phyloP scores from a whole-genome alignment of 1,284 basidiomycete genomes.

The Xerocomus amazonicus region DNA sequence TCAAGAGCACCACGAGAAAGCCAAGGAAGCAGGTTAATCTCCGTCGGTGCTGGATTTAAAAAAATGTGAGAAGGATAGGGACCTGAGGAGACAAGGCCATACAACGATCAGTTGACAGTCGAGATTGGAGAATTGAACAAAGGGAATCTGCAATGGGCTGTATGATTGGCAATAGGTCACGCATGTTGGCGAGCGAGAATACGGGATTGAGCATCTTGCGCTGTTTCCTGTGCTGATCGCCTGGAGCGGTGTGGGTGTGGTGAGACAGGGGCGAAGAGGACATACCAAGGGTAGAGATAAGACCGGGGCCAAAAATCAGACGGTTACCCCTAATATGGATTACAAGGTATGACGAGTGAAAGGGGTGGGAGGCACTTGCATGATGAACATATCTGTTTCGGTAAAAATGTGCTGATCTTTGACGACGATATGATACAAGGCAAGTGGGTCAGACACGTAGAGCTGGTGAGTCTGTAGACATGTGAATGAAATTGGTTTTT shows the following conservation, averaged over 20 bases:
- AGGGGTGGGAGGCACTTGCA: slow-evolving; percentile 32
- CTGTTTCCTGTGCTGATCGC: slow-evolving; percentile 48
- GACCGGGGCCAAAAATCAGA: slow-evolving; percentile 28
- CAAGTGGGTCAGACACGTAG: slow-evolving; percentile 47
- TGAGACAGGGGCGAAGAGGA: slow-evolving; percentile 4
- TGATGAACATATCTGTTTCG: slow-evolving; percentile 47
- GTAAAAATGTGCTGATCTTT: slow-evolving; percentile 51
- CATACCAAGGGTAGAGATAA: slow-evolving; percentile 36
- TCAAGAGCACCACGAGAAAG: slow-evolving; percentile 50
- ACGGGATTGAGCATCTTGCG: slow-evolving; percentile 49
- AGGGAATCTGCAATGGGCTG: slow-evolving; percentile 43
- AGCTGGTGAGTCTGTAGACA: slow-evolving; percentile 38
- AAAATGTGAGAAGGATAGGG: neutral
- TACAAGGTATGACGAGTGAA: slow-evolving; percentile 24
- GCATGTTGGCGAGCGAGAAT: slow-evolving; percentile 46
- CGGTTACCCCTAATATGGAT: slow-evolving; percentile 33
- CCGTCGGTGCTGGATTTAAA: slow-evolving; percentile 16
- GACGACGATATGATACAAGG: slow-evolving; percentile 43
- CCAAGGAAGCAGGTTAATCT: slow-evolving; percentile 49
- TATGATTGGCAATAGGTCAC: slow-evolving; percentile 43
- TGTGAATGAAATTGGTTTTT: neutral
- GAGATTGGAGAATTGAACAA: slow-evolving; percentile 11
- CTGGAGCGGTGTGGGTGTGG: slow-evolving; percentile 23
- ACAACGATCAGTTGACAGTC: slow-evolving; percentile 27
- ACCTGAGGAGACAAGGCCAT: neutral